phyloP scores from a whole-genome alignment of 768 basidiomycete species.

The Exidia glandulosa region DNA sequence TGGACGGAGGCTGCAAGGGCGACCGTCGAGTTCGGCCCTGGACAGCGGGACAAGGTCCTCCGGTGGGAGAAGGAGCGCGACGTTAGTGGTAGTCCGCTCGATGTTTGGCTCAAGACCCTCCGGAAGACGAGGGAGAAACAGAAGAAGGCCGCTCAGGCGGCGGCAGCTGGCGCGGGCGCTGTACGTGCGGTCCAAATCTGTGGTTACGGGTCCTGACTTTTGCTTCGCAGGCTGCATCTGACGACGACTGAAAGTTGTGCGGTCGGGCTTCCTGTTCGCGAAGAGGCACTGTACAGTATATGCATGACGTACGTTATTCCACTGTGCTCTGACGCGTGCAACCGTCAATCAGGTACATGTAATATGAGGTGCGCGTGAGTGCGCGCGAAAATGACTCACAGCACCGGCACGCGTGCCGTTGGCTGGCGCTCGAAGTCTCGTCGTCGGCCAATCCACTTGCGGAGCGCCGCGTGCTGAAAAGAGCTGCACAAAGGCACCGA shows the following conservation, averaged over 20 bases:
- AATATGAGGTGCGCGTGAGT: no score
- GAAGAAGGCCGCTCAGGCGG: constrained; percentile 21
- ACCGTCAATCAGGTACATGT: no score
- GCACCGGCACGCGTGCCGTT: background rate
- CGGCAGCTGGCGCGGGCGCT: background rate
- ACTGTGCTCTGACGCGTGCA: no score
- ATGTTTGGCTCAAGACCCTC: constrained; percentile 71
- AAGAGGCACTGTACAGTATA: no score
- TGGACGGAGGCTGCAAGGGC: constrained; percentile 70
- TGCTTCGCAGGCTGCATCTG: no score
- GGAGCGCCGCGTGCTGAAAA: background rate
- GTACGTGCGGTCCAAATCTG: background rate
- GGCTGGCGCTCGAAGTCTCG: background rate
- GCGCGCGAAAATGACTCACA: background rate
- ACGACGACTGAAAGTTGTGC: no score
- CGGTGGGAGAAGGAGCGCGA: constrained; percentile 58
- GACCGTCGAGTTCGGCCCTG: constrained; percentile 68
- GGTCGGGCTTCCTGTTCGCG: no score
- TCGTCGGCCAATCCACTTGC: background rate
- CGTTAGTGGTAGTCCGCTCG: constrained; percentile 56
- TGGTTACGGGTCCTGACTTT: no score
- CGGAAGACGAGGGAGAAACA: constrained; percentile 71
- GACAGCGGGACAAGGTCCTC: constrained; percentile 54
- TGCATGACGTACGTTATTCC: no score
- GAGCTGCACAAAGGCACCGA: background rate